Evolutionary conservation across 192 early-diverging fungal species (phyloP).

Genomic region (Polychytrium aggregatum): DNA sequence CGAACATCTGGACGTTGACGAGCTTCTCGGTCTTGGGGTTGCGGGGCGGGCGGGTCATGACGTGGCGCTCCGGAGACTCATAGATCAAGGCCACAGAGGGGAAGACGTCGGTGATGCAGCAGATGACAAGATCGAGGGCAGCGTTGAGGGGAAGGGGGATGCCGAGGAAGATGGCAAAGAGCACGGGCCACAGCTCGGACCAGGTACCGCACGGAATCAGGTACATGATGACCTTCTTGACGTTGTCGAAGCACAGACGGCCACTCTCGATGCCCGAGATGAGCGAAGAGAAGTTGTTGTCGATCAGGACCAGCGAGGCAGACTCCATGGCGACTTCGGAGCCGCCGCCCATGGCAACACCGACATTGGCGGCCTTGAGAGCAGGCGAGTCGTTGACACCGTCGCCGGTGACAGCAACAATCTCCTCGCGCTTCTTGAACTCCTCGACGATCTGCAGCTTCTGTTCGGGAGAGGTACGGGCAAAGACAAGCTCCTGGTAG

Average conservation of each 20-base stretch:
- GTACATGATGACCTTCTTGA: constrained; percentile 78
- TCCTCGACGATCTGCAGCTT: constrained; percentile 59
- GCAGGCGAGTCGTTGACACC: constrained; percentile 88
- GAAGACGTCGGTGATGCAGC: constrained; percentile 43
- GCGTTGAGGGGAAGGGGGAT: constrained; percentile 65
- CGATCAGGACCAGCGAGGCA: constrained; percentile 30
- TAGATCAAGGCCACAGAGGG: constrained; percentile 58
- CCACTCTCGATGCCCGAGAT: constrained; percentile 68
- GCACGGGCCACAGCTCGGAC: constrained; percentile 64
- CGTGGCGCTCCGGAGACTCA: constrained; percentile 64
- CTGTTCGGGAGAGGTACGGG: constrained; percentile 79
- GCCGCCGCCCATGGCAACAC: constrained; percentile 77
- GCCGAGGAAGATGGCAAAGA: constrained; percentile 71
- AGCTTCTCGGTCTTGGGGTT: constrained; percentile 56
- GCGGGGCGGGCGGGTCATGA: constrained; percentile 61
- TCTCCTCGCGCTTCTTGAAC: constrained; percentile 47
- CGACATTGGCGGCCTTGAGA: constrained; percentile 81
- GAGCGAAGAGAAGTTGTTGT: constrained; percentile 56
- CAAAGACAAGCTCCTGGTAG: constrained; percentile 78
- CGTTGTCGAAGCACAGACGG: constrained; percentile 74
- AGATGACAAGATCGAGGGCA: constrained; percentile 39
- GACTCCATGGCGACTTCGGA: constrained; percentile 52
- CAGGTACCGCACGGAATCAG: constrained; percentile 25
- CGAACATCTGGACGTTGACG: constrained; percentile 50
- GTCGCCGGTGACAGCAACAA: constrained; percentile 86